phyloP scores from a whole-genome alignment of 306 rosid species.

The Oxytropis ochrocephala region DNA sequence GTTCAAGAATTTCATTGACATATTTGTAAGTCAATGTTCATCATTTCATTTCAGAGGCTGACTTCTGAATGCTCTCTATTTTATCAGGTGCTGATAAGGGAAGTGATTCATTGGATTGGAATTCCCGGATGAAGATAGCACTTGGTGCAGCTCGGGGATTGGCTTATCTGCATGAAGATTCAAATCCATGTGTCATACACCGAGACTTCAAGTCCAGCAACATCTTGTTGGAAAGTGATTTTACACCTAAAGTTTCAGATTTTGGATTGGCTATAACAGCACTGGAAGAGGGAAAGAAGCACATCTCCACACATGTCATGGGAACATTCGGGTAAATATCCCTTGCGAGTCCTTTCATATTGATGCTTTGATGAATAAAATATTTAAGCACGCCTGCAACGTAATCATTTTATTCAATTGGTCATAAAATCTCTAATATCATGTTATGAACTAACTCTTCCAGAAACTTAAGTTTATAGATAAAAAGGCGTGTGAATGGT shows the following conservation, averaged over 20 bases:
- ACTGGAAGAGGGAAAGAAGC: constrained; percentile 76
- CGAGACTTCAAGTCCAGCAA: constrained; percentile 95
- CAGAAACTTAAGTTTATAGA: background rate
- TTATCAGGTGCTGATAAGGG: constrained; percentile 74
- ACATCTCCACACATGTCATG: constrained; percentile 97
- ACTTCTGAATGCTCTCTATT: constrained; percentile 15
- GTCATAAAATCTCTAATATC: background rate
- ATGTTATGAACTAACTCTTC: background rate
- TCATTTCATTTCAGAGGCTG: background rate
- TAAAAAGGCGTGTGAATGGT: background rate
- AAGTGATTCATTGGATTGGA: constrained; percentile 81
- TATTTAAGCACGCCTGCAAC: constrained; percentile 8
- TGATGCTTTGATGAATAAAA: constrained; percentile 14
- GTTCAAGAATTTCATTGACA: constrained; percentile 6
- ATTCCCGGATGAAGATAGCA: constrained; percentile 82
- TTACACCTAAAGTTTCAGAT: constrained; percentile 90
- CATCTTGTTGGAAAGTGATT: constrained; percentile 82
- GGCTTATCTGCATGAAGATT: constrained; percentile 95
- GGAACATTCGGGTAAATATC: constrained; percentile 87
- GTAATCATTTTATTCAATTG: background rate
- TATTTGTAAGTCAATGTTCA: background rate
- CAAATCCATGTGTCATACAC: constrained; percentile 92
- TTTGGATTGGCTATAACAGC: constrained; percentile 97
- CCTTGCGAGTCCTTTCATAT: background rate
- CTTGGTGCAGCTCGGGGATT: constrained; percentile 93